Base-by-base conservation (phyloP, 2,329 filamentous ascomycete species). In the Teratosphaeria destructans region DNA sequence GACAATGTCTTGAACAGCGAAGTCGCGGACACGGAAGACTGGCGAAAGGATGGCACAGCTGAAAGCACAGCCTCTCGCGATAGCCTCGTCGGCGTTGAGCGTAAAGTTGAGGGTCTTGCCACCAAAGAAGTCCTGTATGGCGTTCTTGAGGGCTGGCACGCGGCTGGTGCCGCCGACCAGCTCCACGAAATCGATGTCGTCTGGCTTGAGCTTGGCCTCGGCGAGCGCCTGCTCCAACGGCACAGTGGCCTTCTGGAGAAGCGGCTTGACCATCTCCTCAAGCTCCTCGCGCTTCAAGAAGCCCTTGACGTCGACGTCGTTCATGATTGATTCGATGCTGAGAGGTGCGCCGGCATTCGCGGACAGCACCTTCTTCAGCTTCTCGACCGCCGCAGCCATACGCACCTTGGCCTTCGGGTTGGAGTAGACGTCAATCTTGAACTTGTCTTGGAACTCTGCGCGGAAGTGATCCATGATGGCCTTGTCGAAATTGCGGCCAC, bases 241-340 rank as follows among this genome's bases (percentile, higher is more conserved):
- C 57, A 76, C 72, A 57, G 85, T 85, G 62, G 85, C 83, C 66
- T 89, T 86, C 68, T 83, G 81, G 39, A 99, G 81, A 57, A 97
- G 81, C 53, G 92, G 90, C 79, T 90, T 85, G 64, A 96, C 85
- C 74, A 99, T 85, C 64, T 87, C 85, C 81, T 99, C 94, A 60
- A 99, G 85, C 73, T 97, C 93, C 72, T 96, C 89, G 64, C 94
- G 88, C 75, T 93, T 96, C 72, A 99, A 82, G 82, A 95, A 88
- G 62, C 88, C 81, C 58, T 84, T 85, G 43, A 96, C 94, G 74
- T 99, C 94, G 63, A 96, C 81, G 74, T 99, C 94, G 77, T 97
- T 95, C 92, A 99, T 97, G 68, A 99, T 81, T 39, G 92, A 96
- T 81, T 99, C 94, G 71, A 99, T 95, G 82, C 92, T 97, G 75